Evolutionary conservation across 2,329 filamentous ascomycete species (phyloP).

Genomic region (Lecanicillium sp.): DNA sequence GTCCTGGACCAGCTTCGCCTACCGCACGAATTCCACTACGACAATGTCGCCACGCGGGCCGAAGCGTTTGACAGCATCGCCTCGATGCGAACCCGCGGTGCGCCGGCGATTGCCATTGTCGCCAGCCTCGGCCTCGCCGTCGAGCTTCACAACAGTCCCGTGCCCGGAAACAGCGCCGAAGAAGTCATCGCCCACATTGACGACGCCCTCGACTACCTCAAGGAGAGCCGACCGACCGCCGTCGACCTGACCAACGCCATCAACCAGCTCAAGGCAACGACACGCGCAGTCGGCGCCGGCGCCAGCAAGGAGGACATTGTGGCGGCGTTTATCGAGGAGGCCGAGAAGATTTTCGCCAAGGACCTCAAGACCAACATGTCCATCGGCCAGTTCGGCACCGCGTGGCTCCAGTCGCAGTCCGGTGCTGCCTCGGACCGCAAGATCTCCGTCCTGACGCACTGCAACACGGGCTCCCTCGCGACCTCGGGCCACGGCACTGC

Average conservation of each 20-base stretch:
- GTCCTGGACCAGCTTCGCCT: conserved; percentile 80
- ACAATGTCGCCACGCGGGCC: conserved; percentile 59
- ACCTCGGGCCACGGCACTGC: conserved; percentile 98
- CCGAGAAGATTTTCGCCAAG: conserved; percentile 79
- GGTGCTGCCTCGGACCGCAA: conserved; percentile 36
- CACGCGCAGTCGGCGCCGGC: conserved; percentile 40
- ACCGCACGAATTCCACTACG: conserved; percentile 73
- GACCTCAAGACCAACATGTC: conserved; percentile 81
- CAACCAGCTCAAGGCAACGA: conserved; percentile 62
- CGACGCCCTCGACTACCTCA: conserved; percentile 74
- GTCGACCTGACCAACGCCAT: conserved; percentile 93
- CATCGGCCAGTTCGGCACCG: conserved; percentile 76
- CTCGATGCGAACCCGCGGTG: conserved; percentile 69
- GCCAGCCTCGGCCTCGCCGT: conserved; percentile 82
- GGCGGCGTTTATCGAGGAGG: conserved; percentile 65
- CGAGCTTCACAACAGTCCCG: conserved; percentile 56
- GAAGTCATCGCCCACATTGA: conserved; percentile 66
- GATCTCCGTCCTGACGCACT: conserved; percentile 88
- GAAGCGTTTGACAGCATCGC: conserved; percentile 79
- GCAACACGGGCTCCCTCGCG: conserved; percentile 94
- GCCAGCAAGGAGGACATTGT: conserved; percentile 46
- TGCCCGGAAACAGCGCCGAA: conserved; percentile 33
- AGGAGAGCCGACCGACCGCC: conserved; percentile 84
- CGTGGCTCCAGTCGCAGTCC: conserved; percentile 66
- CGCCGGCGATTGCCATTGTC: conserved; percentile 97